Evolutionary conservation across 208 protist genomes (phyloP), one percentile per base, ranked within the genome.

Genomic region (Acanthamoeba polyphaga): DNA sequence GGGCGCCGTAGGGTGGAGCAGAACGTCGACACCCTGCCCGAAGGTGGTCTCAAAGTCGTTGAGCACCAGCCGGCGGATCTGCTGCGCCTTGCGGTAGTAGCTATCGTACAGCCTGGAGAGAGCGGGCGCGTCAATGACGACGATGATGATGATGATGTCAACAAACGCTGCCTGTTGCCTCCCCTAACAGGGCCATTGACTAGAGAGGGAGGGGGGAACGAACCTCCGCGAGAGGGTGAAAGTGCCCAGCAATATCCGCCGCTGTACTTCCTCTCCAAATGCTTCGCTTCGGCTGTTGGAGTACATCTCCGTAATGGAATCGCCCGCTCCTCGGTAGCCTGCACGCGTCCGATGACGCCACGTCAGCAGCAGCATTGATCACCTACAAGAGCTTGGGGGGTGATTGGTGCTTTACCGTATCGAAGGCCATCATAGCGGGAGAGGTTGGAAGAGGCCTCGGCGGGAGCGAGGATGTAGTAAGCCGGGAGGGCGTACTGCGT

Each of bases 381-480:
- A 43, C 38, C 38, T 6, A 43, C 38, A 43, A 43, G 38, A 43
- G 38, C 38, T 4, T 43, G 38, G 38, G 38, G 3, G 38, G 38
- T 8, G 19, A 38, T 8, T 62, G 51, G 12, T 24, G 29, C 29
- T 32, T 3, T 55, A 95, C 96, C 96, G 92, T 95, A 97, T 53
- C 95, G 91, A 32, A 97, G n/a, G 12, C 96, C 96, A 95, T 97
- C 96, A 46, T 96, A 97, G 38, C 95, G 85, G 27, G 96, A 49
- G 9, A 97, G 88, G 64, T 97, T 97, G 43, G 96, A 97, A 7
- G 89, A 92, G 7, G 96, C 96, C 76, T 97, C 96, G 3, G 96
- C 96, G 0, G 96, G 95, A 7, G 95, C 96, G 12, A 97, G 53
- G 24, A 97, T 96, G 60, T 97, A 97, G 76, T 97, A 97, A 2